Conservation (phyloP, 176 grass and related monocot species). For the Chrysopogon serrulatus region DNA sequence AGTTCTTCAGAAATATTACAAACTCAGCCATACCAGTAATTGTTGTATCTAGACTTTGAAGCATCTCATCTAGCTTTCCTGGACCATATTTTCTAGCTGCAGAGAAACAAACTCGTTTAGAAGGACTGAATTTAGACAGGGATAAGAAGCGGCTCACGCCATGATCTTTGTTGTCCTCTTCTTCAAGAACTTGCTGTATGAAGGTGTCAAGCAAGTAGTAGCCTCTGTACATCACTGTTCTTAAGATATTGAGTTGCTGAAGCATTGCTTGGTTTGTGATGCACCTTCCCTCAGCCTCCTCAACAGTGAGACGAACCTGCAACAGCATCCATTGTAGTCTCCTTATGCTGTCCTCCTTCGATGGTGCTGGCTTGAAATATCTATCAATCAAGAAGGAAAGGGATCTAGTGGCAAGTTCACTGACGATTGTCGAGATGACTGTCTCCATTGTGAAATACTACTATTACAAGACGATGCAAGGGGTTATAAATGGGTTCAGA, state of each 20-base stretch:
- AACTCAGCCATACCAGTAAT: constrained; percentile 8
- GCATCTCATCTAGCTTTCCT: background rate
- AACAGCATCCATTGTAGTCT: background rate
- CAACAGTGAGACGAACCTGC: background rate
- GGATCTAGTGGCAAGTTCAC: background rate
- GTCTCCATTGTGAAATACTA: background rate
- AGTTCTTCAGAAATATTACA: background rate
- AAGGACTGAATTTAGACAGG: constrained; percentile 4
- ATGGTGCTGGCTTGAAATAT: background rate
- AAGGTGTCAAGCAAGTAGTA: background rate
- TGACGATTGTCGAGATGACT: background rate
- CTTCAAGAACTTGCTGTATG: background rate
- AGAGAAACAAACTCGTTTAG: too few relatives aligned
- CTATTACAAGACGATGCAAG: too few relatives aligned
- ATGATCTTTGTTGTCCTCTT: background rate
- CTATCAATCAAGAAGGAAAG: background rate
- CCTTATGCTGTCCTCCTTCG: background rate
- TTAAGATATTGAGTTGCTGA: background rate
- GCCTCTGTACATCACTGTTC: background rate
- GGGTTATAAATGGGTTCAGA: too few relatives aligned
- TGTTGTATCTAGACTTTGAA: background rate
- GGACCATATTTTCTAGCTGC: background rate
- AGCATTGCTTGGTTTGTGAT: constrained; percentile 11
- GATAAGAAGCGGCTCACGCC: background rate
- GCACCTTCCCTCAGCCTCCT: background rate